Percentiles rank a stretch among this genome's conserved stretches.
phyloP scores from a whole-genome alignment of 768 basidiomycete genomes.

The Phaeotremella fagi region DNA sequence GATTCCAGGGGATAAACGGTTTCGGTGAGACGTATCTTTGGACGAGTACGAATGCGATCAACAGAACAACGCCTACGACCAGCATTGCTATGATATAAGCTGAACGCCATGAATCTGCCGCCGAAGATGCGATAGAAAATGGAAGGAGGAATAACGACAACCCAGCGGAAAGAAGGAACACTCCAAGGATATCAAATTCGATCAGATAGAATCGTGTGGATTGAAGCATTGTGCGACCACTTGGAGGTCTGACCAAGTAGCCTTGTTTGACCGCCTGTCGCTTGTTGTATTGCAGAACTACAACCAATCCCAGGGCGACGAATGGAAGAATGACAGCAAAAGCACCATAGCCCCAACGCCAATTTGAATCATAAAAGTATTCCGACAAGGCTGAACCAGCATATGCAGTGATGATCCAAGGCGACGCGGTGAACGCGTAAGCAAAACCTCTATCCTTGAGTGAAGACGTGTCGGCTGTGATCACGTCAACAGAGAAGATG shows the following conservation, averaged over 20 bases:
- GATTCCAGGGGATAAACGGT: slow-evolving; percentile 34
- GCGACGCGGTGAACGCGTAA: slow-evolving; percentile 28
- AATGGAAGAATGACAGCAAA: slow-evolving; percentile 30
- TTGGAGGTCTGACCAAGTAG: not conserved
- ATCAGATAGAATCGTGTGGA: slow-evolving; percentile 28
- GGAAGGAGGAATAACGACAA: slow-evolving; percentile 47
- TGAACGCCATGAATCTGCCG: slow-evolving; percentile 24
- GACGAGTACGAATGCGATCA: slow-evolving; percentile 39
- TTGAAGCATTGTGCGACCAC: too few species aligned
- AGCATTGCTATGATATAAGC: slow-evolving; percentile 42
- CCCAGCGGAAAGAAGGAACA: slow-evolving; percentile 38
- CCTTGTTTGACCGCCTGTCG: slow-evolving; percentile 18
- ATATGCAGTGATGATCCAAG: slow-evolving; percentile 23
- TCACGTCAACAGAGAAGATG: slow-evolving; percentile 39
- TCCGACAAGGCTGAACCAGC: slow-evolving; percentile 21
- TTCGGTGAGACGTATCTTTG: slow-evolving; percentile 32
- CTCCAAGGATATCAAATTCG: slow-evolving; percentile 43
- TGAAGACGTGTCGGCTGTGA: slow-evolving; percentile 43
- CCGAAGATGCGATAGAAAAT: slow-evolving; percentile 44
- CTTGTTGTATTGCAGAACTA: slow-evolving; percentile 18
- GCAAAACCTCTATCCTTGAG: slow-evolving; percentile 37
- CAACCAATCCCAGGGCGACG: slow-evolving; percentile 15
- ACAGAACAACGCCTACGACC: slow-evolving; percentile 38
- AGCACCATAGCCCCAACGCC: slow-evolving; percentile 30
- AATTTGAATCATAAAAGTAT: slow-evolving; percentile 28